Evolutionary conservation across 768 basidiomycete genomes (phyloP), one percentile per base, ranked within the genome.

Genomic region (Leucocoprinus leucothites): DNA sequence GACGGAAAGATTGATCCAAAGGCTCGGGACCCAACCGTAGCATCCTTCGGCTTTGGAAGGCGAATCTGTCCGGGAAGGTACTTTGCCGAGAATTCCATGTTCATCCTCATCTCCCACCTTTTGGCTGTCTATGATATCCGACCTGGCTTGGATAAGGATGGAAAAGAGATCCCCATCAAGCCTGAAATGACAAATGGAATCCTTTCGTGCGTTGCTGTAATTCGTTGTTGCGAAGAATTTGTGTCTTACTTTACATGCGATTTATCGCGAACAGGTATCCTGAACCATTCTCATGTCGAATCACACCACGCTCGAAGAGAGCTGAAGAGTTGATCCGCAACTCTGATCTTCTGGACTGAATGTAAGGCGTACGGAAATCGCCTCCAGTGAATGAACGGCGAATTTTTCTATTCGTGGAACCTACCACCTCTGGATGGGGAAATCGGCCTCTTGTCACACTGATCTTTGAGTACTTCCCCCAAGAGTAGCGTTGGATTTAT

Each of bases 31-130:
- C 24, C 57, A 38, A 24, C 4, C 3, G 48, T 50, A 13, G 49
- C 55, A 3, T 36, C 46, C 3, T 69, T 66, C 46, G 67, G 68
- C 2, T 68, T 61, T 31, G 63, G 64, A 2, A 53, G 65, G 18
- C 54, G 51, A 45, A 49, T 56, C 21, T 56, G 48, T 14, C 48
- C 55, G 2, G 41, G 54, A 6, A 6, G 55, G 8, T 56, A 31
- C 41, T 24, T 31, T 11, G 11, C 6, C 31, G 31, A 31, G 5
- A 11, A 5, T 31, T 31, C 31, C 11, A 31, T 56, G 41, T 49
- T 49, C 26, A 9, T 48, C 2, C 41, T 35, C 25, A 45, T 49
- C 14, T 9, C 55, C 14, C 42, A 31, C 14, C 25, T 56, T 2
- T 11, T 49, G 11, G 18, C 48, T 6, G 55, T 56, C 21, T 56